Conservation (phyloP, 176 grass and related monocot genomes). For the Carex scoparia region DNA sequence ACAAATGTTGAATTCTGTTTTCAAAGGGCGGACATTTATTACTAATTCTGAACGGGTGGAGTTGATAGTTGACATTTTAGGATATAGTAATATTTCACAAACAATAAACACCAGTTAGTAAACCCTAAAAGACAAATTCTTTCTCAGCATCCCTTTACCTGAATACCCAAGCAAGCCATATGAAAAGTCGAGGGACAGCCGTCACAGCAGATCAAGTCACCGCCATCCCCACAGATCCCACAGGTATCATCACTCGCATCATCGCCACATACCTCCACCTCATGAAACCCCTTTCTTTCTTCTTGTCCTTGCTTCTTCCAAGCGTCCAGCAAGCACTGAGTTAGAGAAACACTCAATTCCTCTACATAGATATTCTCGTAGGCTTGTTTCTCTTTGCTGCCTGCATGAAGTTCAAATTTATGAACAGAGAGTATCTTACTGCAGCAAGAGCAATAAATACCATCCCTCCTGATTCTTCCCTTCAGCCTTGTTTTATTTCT, state of each 20-base stretch:
- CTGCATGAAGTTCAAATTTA: conserved; percentile 98
- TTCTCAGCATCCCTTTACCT: conserved; percentile 37
- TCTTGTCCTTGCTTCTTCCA: conserved; percentile 60
- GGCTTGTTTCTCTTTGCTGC: conserved; percentile 63
- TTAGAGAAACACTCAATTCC: conserved; percentile 45
- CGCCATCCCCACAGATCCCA: conserved; percentile 88
- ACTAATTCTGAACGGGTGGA: neutral
- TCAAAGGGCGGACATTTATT: neutral
- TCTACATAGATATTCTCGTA: conserved; percentile 67
- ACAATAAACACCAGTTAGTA: conserved; percentile 6
- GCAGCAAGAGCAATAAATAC: conserved; percentile 88
- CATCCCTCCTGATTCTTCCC: conserved; percentile 74
- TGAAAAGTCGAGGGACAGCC: conserved; percentile 86
- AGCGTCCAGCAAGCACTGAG: conserved; percentile 68
- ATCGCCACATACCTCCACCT: conserved; percentile 43
- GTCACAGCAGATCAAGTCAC: conserved; percentile 86
- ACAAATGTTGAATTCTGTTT: neutral
- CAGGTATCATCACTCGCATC: conserved; percentile 59
- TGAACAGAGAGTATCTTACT: conserved; percentile 59
- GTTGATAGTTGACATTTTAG: neutral
- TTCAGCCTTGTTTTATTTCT: conserved; percentile 48
- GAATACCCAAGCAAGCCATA: conserved; percentile 70
- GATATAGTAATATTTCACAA: neutral
- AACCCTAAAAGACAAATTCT: conserved; percentile 6
- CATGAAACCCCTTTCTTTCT: conserved; percentile 76